phyloP scores from a whole-genome alignment of 257 asterid genomes.

The Solanum etuberosum region DNA sequence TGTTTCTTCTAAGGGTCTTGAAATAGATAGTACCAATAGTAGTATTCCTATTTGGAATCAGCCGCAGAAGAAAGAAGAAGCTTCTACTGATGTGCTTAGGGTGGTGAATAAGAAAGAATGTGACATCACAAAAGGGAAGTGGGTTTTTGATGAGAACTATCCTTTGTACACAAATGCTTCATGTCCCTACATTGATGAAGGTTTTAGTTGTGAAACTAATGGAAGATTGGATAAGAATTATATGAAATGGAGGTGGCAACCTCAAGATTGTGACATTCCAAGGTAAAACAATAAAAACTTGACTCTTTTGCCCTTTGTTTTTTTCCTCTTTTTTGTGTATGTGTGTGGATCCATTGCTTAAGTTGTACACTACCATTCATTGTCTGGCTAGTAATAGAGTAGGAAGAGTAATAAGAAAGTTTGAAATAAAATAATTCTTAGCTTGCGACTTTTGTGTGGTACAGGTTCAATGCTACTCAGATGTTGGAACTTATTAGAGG shows the following conservation, averaged over 20 bases:
- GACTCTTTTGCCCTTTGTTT: neutral
- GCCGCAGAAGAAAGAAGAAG: neutral
- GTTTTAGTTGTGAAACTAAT: constrained; percentile 67
- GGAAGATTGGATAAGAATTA: constrained; percentile 63
- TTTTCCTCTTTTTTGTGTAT: neutral
- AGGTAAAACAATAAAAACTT: constrained; percentile 29
- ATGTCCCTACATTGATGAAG: constrained; percentile 90
- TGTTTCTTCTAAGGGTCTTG: neutral
- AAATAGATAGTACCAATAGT: neutral
- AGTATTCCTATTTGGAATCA: neutral
- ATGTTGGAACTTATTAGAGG: constrained; percentile 80
- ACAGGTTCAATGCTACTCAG: constrained; percentile 67
- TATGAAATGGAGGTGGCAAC: constrained; percentile 97
- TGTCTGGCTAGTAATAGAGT: neutral
- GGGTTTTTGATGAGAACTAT: constrained; percentile 70
- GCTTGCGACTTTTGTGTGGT: neutral
- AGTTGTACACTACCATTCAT: neutral
- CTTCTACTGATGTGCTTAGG: neutral
- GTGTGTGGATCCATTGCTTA: neutral
- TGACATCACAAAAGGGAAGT: constrained; percentile 62
- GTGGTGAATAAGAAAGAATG: constrained; percentile 19
- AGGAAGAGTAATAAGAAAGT: neutral
- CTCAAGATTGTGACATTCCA: constrained; percentile 72
- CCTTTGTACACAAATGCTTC: constrained; percentile 59
- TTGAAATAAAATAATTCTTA: neutral